These are phyloP conservation scores for Salvia miltiorrhiza DNA, from an alignment of 257 asterid genomes.

Conservation along the genomic window DNA sequence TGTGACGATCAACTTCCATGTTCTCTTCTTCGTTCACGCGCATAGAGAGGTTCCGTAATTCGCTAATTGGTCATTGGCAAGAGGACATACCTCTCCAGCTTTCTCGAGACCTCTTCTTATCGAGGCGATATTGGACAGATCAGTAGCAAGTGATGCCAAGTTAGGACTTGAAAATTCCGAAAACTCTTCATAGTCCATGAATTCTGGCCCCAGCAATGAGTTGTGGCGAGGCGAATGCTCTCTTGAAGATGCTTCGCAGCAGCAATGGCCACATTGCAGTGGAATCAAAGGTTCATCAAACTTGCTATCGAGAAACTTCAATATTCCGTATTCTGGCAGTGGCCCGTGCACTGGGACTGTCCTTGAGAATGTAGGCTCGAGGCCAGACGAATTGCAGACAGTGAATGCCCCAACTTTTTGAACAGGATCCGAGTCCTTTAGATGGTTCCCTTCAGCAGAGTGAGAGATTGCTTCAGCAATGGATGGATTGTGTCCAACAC, in stretches of 20 bases:
- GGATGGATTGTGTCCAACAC: constrained; percentile 1
- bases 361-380: constrained; percentile 27
- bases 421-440: constrained; percentile 33
- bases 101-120: constrained; percentile 56
- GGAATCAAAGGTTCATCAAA: constrained; percentile 39
- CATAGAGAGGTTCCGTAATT: constrained; percentile 15
- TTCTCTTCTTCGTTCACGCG: not conserved
- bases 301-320: constrained; percentile 33
- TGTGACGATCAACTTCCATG: not conserved
- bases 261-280: constrained; percentile 66
- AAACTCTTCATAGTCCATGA: constrained; percentile 61
- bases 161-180: constrained; percentile 38
- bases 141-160: constrained; percentile 51
- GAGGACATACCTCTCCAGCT: constrained; percentile 21
- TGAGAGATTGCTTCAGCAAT: not conserved
- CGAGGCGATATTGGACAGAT: constrained; percentile 61
- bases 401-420: constrained; percentile 64
- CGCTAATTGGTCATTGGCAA: constrained; percentile 20
- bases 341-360: constrained; percentile 36
- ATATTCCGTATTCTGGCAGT: constrained; percentile 25
- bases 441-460: constrained; percentile 23
- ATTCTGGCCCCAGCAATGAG: constrained; percentile 78
- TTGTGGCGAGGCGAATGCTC: not conserved
- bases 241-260: constrained; percentile 43
- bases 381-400: constrained; percentile 8